Evolutionary conservation across 1,284 basidiomycete species (phyloP), one percentile per base, ranked within the genome.

Genomic region (Exobasidium cylindrosporum): DNA sequence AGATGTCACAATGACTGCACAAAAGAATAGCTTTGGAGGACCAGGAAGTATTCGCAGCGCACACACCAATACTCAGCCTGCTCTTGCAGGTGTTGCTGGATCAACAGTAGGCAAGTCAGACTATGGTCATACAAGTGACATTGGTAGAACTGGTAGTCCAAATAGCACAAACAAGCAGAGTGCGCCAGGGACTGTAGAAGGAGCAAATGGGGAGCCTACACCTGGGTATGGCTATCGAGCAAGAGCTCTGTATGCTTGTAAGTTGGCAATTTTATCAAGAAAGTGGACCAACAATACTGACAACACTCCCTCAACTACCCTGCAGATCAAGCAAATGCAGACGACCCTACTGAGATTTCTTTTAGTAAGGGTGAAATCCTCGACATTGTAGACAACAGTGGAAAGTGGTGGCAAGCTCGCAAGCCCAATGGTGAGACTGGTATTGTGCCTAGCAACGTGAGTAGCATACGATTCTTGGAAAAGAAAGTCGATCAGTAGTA

Each of bases 301-400:
- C n/a, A n/a, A n/a, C n/a, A n/a, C n/a, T n/a, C n/a, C n/a, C n/a
- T n/a, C n/a, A n/a, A n/a, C n/a, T n/a, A 40, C 35, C 7, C 35
- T 10, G 7, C 35, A 40, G 35, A 40, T 40, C 87, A 86, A 62
- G 95, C 94, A 31, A 92, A 89, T 7, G 84, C 90, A 21, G 93
- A 97, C 67, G 95, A 98, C 81, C 91, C 94, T 7, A 96, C 92
- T 76, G 96, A 98, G 82, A 90, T 98, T 55, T 91, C 90, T 50
- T 97, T 98, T 81, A 80, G 83, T 61, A 97, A 97, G 81, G 92
- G 92, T 57, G 95, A 98, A 78, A 85, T 93, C 46, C 85, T 98
- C 68, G 93, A 97, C 63, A 91, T 98, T 66, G 82, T 95, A 57
- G 96, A 98, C 82, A 94, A 91, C 80, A 86, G 88, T 71, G 82